Evolutionary conservation across 2,329 filamentous ascomycete genomes (phyloP).

Genomic region (Trichophyton simii): DNA sequence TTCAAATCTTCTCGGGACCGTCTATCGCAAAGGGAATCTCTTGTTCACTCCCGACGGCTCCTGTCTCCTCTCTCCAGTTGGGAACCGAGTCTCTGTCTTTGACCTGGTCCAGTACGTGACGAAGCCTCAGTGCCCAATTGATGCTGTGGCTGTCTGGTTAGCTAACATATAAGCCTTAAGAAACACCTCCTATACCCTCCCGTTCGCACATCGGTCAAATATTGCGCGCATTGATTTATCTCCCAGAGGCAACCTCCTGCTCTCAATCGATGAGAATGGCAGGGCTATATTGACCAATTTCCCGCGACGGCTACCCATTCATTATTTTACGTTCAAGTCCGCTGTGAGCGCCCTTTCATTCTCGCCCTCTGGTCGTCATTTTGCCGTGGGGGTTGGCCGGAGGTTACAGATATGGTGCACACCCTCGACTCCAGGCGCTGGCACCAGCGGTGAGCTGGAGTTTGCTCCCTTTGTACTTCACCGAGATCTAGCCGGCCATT

Average conservation of each 20-base stretch:
- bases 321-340: slow-evolving; percentile 91
- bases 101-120: slow-evolving; percentile 75
- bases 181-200: slow-evolving; percentile 43
- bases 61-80: slow-evolving; percentile 88
- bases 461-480: slow-evolving; percentile 91
- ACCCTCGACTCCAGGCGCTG: slow-evolving; percentile 73
- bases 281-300: slow-evolving; percentile 89
- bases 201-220: slow-evolving; percentile 80
- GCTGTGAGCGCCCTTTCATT: slow-evolving; percentile 74
- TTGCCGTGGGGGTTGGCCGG: slow-evolving; percentile 75
- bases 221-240: slow-evolving; percentile 79
- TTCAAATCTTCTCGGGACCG: slow-evolving; percentile 93
- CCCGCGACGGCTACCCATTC: slow-evolving; percentile 69
- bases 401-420: slow-evolving; percentile 94
- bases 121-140: not conserved
- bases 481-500: slow-evolving; percentile 75
- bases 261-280: slow-evolving; percentile 89
- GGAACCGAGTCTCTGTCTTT: slow-evolving; percentile 90
- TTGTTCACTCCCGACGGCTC: slow-evolving; percentile 94
- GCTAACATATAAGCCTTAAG: slow-evolving; percentile 18
- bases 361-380: slow-evolving; percentile 79
- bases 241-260: slow-evolving; percentile 78
- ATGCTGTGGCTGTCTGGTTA: not conserved
- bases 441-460: slow-evolving; percentile 68
- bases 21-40: slow-evolving; percentile 96